Evolutionary conservation across 2,329 filamentous ascomycete genomes (phyloP).

Genomic region (Aspergillus sp.): DNA sequence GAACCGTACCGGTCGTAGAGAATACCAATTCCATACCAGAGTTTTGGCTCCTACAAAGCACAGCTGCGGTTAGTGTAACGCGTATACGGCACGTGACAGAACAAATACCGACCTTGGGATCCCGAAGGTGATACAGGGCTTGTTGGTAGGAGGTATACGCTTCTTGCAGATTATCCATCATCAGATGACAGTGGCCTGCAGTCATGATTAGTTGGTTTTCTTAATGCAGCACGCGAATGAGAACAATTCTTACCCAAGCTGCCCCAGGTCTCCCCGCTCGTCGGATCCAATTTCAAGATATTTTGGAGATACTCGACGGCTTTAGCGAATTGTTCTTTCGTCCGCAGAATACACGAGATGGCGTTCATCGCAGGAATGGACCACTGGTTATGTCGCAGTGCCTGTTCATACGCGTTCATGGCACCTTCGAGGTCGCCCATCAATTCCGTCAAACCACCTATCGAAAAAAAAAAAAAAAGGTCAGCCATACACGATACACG

Average conservation of each 20-base stretch:
- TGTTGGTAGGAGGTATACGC: slow-evolving; percentile 96
- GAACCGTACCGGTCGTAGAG: slow-evolving; percentile 95
- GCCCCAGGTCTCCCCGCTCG: slow-evolving; percentile 94
- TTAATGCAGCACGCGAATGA: neutral
- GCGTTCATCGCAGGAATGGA: slow-evolving; percentile 90
- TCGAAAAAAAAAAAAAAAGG: slow-evolving; percentile 7
- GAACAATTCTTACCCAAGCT: slow-evolving; percentile 63
- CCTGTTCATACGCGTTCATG: slow-evolving; percentile 83
- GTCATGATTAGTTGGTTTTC: slow-evolving; percentile 8
- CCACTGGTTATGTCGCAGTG: slow-evolving; percentile 76
- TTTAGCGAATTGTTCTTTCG: slow-evolving; percentile 86
- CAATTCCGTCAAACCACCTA: slow-evolving; percentile 79
- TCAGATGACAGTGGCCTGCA: slow-evolving; percentile 90
- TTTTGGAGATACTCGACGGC: slow-evolving; percentile 88
- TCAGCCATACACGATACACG: slow-evolving; percentile 7
- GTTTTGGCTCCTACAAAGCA: slow-evolving; percentile 68
- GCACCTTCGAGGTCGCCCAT: slow-evolving; percentile 85
- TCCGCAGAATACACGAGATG: slow-evolving; percentile 84
- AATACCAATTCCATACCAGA: slow-evolving; percentile 99
- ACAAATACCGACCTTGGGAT: slow-evolving; percentile 68
- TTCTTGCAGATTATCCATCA: slow-evolving; percentile 97
- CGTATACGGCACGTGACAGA: slow-evolving; percentile 1
- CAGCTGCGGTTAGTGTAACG: slow-evolving; percentile 6
- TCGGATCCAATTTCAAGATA: slow-evolving; percentile 80
- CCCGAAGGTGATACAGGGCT: slow-evolving; percentile 82